Conservation (phyloP, 2,329 filamentous ascomycete species). For the Fusarium mangiferae region DNA sequence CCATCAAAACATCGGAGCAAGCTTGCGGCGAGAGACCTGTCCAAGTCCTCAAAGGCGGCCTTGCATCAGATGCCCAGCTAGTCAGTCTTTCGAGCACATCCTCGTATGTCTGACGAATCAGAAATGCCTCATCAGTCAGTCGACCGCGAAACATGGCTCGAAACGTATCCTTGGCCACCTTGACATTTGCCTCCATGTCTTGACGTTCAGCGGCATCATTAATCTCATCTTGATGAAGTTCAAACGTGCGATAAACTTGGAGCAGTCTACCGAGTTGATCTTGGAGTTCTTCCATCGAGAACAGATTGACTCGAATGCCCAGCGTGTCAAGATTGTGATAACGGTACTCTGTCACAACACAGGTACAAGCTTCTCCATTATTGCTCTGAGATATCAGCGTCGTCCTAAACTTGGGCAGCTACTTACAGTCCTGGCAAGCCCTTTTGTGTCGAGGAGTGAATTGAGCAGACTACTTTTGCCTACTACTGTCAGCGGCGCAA, state of each 20-base stretch:
- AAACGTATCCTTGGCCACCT: conserved; percentile 52
- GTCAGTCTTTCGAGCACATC: conserved; percentile 35
- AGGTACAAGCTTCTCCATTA: conserved; percentile 58
- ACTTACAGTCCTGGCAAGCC: conserved; percentile 56
- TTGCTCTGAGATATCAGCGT: conserved; percentile 50
- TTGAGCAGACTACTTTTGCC: conserved; percentile 63
- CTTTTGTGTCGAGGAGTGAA: conserved; percentile 55
- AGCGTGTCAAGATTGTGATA: conserved; percentile 49
- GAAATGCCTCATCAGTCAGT: conserved; percentile 30
- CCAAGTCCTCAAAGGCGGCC: not conserved
- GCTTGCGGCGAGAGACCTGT: conserved; percentile 20
- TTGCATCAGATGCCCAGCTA: conserved; percentile 36
- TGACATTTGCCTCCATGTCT: conserved; percentile 44
- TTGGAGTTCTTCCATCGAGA: conserved; percentile 46
- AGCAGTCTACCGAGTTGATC: conserved; percentile 52
- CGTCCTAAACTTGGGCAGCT: fast-evolving
- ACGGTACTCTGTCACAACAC: conserved; percentile 59
- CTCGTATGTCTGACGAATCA: conserved; percentile 24
- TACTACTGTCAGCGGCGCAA: conserved; percentile 4
- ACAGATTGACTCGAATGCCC: conserved; percentile 49
- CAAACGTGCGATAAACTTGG: conserved; percentile 50
- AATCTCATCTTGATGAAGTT: conserved; percentile 40
- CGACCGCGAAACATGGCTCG: conserved; percentile 49
- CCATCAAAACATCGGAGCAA: conserved; percentile 49
- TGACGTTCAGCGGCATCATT: conserved; percentile 39